Evolutionary conservation across 805 yeast species (phyloP), one percentile per base, ranked within the genome.

Genomic region (Yamadazyma philogaea): DNA sequence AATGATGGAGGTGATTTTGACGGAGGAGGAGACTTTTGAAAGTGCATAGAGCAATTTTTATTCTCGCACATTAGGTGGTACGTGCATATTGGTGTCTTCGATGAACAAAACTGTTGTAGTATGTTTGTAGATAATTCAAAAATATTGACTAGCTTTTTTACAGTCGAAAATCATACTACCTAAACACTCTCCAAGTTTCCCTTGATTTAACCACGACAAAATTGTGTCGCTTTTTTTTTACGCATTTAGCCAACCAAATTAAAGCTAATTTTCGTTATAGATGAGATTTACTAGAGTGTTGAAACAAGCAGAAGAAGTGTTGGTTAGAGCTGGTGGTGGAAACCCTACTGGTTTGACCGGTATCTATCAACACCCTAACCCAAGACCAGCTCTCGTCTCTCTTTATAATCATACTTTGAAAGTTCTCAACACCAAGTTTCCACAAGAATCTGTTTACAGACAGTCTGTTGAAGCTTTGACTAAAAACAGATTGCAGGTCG

Each of bases 301-400:
- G 50, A 68, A 56, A 59, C 68, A 68, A 50, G 70, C 65, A n/a
- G 69, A 68, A 53, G 68, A 79, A 55, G 82, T 77, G 8, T 70
- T 82, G 44, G 75, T 82, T 46, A 78, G 73, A 55, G 68, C 87
- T 10, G 73, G 75, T 3, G 66, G 69, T 28, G 89, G 88, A 0
- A 70, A 79, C 53, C 91, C 91, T 22, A 87, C 95, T 16, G 96
- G 96, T 50, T 53, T 87, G 47, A 77, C 96, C 3, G 95, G 93
- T 2, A 63, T 87, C 48, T 73, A 67, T 56, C 85, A 82, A 60
- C 93, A 86, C 62, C 95, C 95, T 39, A 77, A 82, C 59, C 95
- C 96, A 41, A 78, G 87, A 61, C 90, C 91, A 2, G 86, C 89
- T 2, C 71, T 87, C 54, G 68, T 79, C 44, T 75, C 84, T 28